Conservation (phyloP, 257 asterid species). For the Nicotiana benthamiana region DNA sequence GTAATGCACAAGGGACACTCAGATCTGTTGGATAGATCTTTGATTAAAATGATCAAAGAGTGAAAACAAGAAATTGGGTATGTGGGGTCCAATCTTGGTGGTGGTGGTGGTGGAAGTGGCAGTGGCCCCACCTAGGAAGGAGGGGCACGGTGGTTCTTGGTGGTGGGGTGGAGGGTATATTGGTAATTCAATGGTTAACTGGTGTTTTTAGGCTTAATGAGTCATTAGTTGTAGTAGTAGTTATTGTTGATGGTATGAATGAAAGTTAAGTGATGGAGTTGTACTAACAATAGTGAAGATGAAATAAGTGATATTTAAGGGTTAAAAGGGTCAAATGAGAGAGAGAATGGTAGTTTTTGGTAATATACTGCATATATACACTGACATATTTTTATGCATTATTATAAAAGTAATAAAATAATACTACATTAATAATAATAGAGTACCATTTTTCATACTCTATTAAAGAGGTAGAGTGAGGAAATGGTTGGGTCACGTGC, state of each 20-base stretch:
- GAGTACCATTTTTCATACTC: too few species aligned
- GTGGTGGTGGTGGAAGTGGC: conserved; percentile 18
- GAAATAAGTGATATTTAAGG: background rate
- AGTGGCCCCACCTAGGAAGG: conserved; percentile 15
- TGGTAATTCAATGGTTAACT: background rate
- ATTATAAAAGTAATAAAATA: too few species aligned
- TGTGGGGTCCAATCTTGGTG: conserved; percentile 25
- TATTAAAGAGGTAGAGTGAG: background rate
- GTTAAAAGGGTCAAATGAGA: background rate
- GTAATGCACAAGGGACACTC: conserved; percentile 35
- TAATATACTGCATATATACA: background rate
- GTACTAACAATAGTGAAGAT: background rate
- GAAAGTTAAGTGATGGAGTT: background rate
- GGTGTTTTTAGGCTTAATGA: background rate
- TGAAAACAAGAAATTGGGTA: background rate
- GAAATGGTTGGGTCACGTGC: background rate
- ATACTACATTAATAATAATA: too few species aligned
- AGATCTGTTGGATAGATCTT: conserved; percentile 17
- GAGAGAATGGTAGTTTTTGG: background rate
- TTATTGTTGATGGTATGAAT: background rate
- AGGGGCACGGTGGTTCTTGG: conserved; percentile 35
- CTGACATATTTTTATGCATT: background rate
- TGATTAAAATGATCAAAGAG: background rate
- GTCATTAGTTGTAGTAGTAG: background rate
- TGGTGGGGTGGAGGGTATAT: conserved; percentile 12